Conservation (phyloP, 2,329 filamentous ascomycete species). For the Colletotrichum orbiculare region DNA sequence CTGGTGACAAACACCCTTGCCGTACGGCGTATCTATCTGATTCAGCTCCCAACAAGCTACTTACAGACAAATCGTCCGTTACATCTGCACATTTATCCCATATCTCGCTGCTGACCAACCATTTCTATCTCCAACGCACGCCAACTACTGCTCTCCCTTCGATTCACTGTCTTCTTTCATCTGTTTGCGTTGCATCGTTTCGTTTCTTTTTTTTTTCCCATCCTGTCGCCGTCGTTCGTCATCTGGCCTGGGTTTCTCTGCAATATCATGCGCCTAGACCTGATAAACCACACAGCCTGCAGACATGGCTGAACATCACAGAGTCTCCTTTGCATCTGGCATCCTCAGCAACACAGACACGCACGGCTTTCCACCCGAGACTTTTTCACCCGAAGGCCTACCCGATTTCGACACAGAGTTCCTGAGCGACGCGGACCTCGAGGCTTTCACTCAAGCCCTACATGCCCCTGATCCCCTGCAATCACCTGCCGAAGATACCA, state of each 20-base stretch:
- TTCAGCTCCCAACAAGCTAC: not conserved
- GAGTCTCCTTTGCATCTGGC: conserved; percentile 38
- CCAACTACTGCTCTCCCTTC: not conserved
- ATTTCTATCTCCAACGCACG: not conserved
- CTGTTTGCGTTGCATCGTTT: not conserved
- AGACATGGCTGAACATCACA: conserved; percentile 38
- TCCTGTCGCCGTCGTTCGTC: not conserved
- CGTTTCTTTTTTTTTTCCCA: not conserved
- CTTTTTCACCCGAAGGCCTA: conserved; percentile 75
- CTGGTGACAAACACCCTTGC: not conserved
- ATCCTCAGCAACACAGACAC: conserved; percentile 38
- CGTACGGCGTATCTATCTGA: not conserved
- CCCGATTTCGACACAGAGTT: conserved; percentile 88
- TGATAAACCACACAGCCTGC: conserved; percentile 20
- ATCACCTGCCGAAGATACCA: conserved; percentile 66
- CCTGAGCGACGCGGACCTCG: conserved; percentile 76
- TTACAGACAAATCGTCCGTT: not conserved
- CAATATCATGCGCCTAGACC: conserved; percentile 33
- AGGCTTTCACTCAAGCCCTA: conserved; percentile 83
- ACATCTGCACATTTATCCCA: not conserved
- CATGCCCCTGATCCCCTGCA: conserved; percentile 82
- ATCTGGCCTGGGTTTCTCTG: conserved; percentile 10
- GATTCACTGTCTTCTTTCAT: not conserved
- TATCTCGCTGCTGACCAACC: not conserved
- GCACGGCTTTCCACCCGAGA: conserved; percentile 70